Evolutionary conservation across 2,329 filamentous ascomycete genomes (phyloP), one percentile per base, ranked within the genome.

Genomic region (Talaromyces rugulosus): DNA sequence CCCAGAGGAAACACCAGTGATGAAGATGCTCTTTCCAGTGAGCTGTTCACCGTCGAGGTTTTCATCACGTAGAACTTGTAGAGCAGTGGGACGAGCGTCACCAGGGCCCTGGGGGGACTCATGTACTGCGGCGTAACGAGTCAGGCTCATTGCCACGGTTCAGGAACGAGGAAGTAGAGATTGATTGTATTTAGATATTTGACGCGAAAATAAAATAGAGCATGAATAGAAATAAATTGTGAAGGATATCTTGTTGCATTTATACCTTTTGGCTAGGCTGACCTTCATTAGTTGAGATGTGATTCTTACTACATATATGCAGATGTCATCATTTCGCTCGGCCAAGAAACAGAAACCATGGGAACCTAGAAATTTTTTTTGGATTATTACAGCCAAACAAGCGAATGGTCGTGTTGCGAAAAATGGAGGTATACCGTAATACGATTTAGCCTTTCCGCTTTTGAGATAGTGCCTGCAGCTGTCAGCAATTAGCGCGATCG

Each of bases 31-130:
- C 4, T 62, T 59, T 6, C 52, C 51, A 4, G 31, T 2, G 1
- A 62, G 52, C 1, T 7, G 6, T 11, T 23, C 50, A 34, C 52
- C 33, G 52, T 56, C 61, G 28, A 62, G 61, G 0, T 11, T 6
- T 14, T 59, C 51, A 23, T 62, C 61, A 7, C 53, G 51, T 11
- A 62, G 58, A 28, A 62, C 33, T 34, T 59, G 58, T 27, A 56
- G 53, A 18, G 61, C 61, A 51, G 61, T 56, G 51, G 56, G 61
- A 31, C 61, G 61, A 30, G 61, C 52, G n/a, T 62, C 61, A 16
- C 61, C 61, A 1, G 61, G 56, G 4, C 61, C 61, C 9, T 62
- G 55, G 33, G 61, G 42, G 33, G 47, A 27, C 4, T 52, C 40
- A 30, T 62, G 57, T 31, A 59, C 56, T 44, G 31, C 36, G 16